Evolutionary conservation across 495 filamentous ascomycete genomes (phyloP).

Genomic region (Penicillium mononematosum): DNA sequence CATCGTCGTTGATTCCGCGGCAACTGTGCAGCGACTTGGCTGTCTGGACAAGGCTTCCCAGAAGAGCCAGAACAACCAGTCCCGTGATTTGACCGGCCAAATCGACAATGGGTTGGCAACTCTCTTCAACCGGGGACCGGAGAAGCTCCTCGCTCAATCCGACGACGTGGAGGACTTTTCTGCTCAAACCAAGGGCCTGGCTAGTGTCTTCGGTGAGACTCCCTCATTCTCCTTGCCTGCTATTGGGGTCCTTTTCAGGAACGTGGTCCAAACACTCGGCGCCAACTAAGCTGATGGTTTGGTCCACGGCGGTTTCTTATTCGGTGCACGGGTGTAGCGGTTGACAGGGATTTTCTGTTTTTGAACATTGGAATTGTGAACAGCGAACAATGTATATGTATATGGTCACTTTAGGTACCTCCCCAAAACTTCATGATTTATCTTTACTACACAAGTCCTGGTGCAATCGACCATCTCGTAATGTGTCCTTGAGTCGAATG

Average conservation of each 20-base stretch:
- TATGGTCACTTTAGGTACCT: background rate
- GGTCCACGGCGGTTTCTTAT: background rate
- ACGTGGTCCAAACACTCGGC: conserved; percentile 53
- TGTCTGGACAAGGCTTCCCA: conserved; percentile 55
- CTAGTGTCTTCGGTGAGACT: conserved; percentile 69
- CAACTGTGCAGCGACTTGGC: conserved; percentile 49
- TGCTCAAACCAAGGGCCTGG: conserved; percentile 63
- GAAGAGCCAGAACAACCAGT: conserved; percentile 44
- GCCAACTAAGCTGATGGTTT: conserved; percentile 17
- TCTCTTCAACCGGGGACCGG: conserved; percentile 45
- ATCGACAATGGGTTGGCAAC: conserved; percentile 49
- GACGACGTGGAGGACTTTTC: conserved; percentile 49
- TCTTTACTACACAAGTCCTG: background rate
- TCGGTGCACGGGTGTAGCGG: conserved; percentile 15
- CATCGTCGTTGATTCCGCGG: conserved; percentile 48
- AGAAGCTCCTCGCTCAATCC: conserved; percentile 26
- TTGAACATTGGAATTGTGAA: conserved; percentile 18
- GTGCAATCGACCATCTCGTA: background rate
- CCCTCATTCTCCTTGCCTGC: conserved; percentile 75
- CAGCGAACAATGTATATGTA: conserved; percentile 19
- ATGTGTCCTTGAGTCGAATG: background rate
- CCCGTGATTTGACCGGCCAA: conserved; percentile 38
- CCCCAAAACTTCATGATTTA: conserved; percentile 3
- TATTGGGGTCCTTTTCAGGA: conserved; percentile 73
- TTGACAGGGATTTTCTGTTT: conserved; percentile 5